Evolutionary conservation across 2,329 filamentous ascomycete species (phyloP), one percentile per base, ranked within the genome.

Genomic region (Mollisiaceae sp.): DNA sequence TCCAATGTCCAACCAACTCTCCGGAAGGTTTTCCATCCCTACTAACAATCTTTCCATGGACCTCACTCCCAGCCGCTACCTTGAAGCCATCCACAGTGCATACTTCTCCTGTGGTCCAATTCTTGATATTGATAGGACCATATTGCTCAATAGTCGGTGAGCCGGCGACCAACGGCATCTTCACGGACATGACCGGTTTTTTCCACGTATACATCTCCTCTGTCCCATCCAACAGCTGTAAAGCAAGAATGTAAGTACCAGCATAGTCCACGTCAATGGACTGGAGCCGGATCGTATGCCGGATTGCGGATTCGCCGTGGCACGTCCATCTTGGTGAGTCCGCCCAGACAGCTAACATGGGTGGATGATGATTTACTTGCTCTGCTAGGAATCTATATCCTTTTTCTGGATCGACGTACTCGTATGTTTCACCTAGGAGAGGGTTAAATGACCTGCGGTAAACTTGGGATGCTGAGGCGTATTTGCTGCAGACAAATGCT

Each of bases 341-440:
- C 6, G 50, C 27, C 22, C 50, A 54, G 8, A 18, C 8, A 1
- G 50, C 50, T 12, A 54, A 15, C 50, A 54, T 18, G 18, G 50
- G 27, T 18, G 50, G 50, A 54, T 54, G 50, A 35, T 54, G 50
- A 12, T 12, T 27, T 4, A 54, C 24, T 35, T 54, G 22, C 18
- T 54, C 50, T 15, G 50, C 22, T 12, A 54, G 12, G 24, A 15
- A 54, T 54, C 50, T 32, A 11, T 54, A 54, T 35, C 24, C 24
- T 35, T 27, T 32, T 14, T 32, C 14, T 5, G 50, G 50, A 35
- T 54, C 50, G 27, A 35, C 50, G 24, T 32, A 54, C 18, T 54
- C 50, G 27, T 54, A 54, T n/a, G 50, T 54, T 12, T 54, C 50
- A 8, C 50, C 50, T 18, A 54, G 50, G 6, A 54, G 50, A 35